Evolutionary conservation across 1,284 basidiomycete species (phyloP).

Genomic region (Puccinia triticina): DNA sequence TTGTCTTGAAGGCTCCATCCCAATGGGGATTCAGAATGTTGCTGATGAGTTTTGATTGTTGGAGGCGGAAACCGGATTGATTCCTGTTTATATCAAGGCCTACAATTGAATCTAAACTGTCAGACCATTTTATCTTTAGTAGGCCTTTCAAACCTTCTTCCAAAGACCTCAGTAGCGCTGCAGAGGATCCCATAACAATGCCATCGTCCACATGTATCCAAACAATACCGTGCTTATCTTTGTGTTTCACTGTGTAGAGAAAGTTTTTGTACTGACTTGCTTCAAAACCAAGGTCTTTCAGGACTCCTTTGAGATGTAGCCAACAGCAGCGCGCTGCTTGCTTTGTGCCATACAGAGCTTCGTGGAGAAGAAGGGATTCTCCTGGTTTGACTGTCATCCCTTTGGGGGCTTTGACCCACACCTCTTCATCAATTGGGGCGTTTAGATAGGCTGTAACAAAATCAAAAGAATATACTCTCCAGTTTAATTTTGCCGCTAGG

Average conservation of each 20-base stretch:
- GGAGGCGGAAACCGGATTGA: too few relatives aligned
- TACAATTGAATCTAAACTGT: not conserved
- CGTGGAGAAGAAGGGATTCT: not conserved
- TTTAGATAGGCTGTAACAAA: constrained; percentile 14
- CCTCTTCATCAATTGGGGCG: not conserved
- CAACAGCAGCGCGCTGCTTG: not conserved
- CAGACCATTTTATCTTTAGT: constrained; percentile 30
- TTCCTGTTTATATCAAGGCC: too few relatives aligned
- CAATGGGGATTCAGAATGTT: not conserved
- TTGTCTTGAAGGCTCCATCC: not conserved
- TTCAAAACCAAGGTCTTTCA: not conserved
- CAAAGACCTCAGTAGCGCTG: not conserved
- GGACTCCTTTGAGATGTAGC: not conserved
- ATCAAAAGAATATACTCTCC: constrained; percentile 6
- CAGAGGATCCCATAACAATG: too few relatives aligned
- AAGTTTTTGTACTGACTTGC: too few relatives aligned
- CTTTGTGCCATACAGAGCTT: not conserved
- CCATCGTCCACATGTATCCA: too few relatives aligned
- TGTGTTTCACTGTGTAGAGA: not conserved
- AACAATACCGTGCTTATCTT: not conserved
- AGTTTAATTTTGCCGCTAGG: not conserved
- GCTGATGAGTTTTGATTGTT: not conserved
- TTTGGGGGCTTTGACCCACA: not conserved
- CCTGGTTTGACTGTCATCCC: not conserved
- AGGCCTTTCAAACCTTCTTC: not conserved